These are phyloP conservation scores for Ascochyta rabiei DNA, from an alignment of 2,329 filamentous ascomycete genomes.

Conservation along the genomic window DNA sequence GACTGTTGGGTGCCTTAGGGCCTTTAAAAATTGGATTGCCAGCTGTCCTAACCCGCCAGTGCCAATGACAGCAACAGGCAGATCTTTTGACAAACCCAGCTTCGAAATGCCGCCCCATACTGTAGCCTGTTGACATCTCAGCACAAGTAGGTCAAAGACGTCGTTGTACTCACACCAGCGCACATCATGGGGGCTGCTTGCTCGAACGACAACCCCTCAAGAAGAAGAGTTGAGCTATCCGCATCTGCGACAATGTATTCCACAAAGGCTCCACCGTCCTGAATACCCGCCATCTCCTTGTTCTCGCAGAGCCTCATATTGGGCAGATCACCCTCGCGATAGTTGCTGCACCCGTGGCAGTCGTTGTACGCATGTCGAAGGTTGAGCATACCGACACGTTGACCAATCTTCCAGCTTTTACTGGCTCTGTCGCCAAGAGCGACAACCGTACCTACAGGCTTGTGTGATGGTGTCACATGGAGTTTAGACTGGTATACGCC, in stretches of 20 bases:
- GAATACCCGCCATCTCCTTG: conserved; percentile 23
- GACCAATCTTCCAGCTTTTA: conserved; percentile 26
- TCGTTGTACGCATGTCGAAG: conserved; percentile 15
- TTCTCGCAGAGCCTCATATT: conserved; percentile 30
- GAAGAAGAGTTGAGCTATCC: conserved; percentile 21
- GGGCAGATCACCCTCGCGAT: conserved; percentile 14
- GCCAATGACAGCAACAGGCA: conserved; percentile 15
- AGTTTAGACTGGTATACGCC: conserved; percentile 17
- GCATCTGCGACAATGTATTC: conserved; percentile 33
- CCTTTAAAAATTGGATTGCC: conserved; percentile 16
- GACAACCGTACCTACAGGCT: conserved; percentile 32
- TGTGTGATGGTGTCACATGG: conserved; percentile 33
- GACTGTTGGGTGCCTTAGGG: conserved; percentile 11
- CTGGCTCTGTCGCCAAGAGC: conserved; percentile 25
- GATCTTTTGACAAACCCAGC: background rate
- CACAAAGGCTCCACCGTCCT: conserved; percentile 31
- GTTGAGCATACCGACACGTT: conserved; percentile 27
- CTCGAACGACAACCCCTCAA: conserved; percentile 23
- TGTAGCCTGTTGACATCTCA: conserved; percentile 2
- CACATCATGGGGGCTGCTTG: conserved; percentile 39
- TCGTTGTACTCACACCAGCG: conserved; percentile 21
- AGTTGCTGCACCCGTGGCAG: conserved; percentile 7
- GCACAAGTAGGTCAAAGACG: background rate
- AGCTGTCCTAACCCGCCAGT: conserved; percentile 16
- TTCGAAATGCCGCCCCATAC: conserved; percentile 13